phyloP scores from a whole-genome alignment of 1,284 basidiomycete genomes.

The Sporisorium scitamineum region DNA sequence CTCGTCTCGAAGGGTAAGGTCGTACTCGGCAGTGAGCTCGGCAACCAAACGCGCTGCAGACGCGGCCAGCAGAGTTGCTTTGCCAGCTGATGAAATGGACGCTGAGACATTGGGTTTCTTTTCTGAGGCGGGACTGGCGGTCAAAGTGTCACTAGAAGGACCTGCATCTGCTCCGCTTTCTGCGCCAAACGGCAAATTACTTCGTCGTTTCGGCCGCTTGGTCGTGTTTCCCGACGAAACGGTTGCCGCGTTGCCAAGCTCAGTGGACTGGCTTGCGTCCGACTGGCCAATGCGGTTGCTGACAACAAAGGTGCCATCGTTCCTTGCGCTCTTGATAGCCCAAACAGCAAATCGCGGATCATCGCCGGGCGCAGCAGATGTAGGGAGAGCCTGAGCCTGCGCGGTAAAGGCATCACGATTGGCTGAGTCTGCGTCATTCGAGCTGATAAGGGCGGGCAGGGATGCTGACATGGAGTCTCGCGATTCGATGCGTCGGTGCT shows the following conservation, averaged over 20 bases:
- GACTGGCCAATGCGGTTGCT: constrained; percentile 38
- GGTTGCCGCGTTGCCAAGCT: constrained; percentile 10
- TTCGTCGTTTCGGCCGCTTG: constrained; percentile 35
- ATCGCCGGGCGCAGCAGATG: constrained; percentile 53
- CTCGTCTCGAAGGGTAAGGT: constrained; percentile 54
- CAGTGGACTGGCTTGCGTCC: constrained; percentile 2
- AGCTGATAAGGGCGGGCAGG: background rate
- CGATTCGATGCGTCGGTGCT: background rate
- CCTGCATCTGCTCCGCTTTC: background rate
- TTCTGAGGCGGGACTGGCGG: constrained; percentile 18
- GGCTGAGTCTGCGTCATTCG: too few relatives aligned
- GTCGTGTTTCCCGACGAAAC: constrained; percentile 14
- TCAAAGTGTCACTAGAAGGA: background rate
- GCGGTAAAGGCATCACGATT: too few relatives aligned
- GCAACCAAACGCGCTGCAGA: constrained; percentile 57
- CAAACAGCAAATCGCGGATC: constrained; percentile 62
- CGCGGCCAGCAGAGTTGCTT: constrained; percentile 52
- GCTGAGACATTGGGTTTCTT: background rate
- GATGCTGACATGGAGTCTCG: constrained; percentile 2
- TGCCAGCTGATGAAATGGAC: background rate
- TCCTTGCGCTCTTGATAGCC: constrained; percentile 44
- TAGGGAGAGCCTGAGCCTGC: constrained; percentile 39
- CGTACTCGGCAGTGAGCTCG: constrained; percentile 63
- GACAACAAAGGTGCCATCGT: constrained; percentile 41
- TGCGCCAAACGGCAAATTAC: constrained; percentile 19